These are phyloP conservation scores for Helianthus tuberosus DNA, from an alignment of 129 eudicot species.

Conservation along the genomic window DNA sequence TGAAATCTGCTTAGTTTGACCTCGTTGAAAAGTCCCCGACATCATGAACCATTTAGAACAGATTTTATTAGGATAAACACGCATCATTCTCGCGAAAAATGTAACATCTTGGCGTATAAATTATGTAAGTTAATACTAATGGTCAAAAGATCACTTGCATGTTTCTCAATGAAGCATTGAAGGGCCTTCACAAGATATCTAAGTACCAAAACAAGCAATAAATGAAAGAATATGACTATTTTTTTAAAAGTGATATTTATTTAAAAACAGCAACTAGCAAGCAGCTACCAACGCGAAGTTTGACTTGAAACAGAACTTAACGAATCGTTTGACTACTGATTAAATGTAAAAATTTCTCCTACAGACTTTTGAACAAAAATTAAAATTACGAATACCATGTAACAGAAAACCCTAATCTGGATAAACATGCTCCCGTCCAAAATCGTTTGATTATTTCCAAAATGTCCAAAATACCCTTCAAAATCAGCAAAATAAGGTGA, in stretches of 20 bases:
- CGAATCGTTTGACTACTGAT: not conserved
- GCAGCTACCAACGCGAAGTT: not conserved
- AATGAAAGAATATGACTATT: not conserved
- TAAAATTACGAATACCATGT: not conserved
- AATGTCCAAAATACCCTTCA: slow-evolving; percentile 15
- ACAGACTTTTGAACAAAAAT: slow-evolving; percentile 5
- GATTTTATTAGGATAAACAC: not conserved
- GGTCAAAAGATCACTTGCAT: slow-evolving; percentile 38
- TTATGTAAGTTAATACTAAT: not conserved
- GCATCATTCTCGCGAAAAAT: not conserved
- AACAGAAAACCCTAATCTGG: not conserved
- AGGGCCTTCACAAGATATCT: slow-evolving; percentile 50
- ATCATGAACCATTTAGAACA: not conserved
- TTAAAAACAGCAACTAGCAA: too few species aligned
- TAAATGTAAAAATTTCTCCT: not conserved
- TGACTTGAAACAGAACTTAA: not conserved
- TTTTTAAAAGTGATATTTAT: too few species aligned
- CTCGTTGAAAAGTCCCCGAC: not conserved
- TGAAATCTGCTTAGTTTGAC: not conserved
- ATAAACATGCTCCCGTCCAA: not conserved
- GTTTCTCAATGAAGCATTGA: slow-evolving; percentile 53
- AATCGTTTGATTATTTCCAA: not conserved
- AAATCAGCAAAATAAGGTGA: not conserved
- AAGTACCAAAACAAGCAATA: not conserved
- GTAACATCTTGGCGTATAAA: not conserved